These are phyloP conservation scores for Gaultheria prostrata DNA, from an alignment of 148 eudicot species.

Conservation along the genomic window DNA sequence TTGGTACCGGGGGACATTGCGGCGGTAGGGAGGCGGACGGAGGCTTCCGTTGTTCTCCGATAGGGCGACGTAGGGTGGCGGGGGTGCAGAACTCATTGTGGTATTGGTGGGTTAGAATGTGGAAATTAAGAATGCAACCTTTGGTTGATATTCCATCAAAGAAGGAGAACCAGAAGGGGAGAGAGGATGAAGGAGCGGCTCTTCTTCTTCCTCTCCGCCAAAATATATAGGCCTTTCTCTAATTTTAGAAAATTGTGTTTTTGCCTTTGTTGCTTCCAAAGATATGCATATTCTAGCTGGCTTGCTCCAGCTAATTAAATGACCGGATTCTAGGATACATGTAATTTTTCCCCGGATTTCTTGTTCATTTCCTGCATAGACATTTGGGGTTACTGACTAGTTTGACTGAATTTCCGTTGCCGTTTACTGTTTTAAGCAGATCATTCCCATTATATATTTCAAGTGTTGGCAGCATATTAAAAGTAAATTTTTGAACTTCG, in stretches of 20 bases:
- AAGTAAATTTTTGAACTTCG: neutral
- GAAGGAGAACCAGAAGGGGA: neutral
- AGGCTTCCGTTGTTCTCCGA: conserved; percentile 17
- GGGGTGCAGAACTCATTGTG: conserved; percentile 32
- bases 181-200: conserved; percentile 18
- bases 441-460: neutral
- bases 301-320: conserved; percentile 3
- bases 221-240: conserved; percentile 4
- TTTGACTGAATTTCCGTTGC: neutral
- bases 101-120: neutral
- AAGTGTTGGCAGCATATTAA: neutral
- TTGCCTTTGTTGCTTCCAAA: conserved; percentile 9
- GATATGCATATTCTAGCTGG: neutral
- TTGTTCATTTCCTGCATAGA: neutral
- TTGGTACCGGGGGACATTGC: conserved; percentile 25
- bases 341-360: neutral
- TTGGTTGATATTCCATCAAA: conserved; percentile 18
- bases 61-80: conserved; percentile 38
- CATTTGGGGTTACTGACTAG: neutral
- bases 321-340: neutral
- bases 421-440: neutral
- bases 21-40: conserved; percentile 34
- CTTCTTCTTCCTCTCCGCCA: conserved; percentile 11
- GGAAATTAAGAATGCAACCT: neutral
- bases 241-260: neutral